These are phyloP conservation scores for Cystobasidium sp. DNA, from an alignment of 1,284 basidiomycete genomes.

Conservation along the genomic window DNA sequence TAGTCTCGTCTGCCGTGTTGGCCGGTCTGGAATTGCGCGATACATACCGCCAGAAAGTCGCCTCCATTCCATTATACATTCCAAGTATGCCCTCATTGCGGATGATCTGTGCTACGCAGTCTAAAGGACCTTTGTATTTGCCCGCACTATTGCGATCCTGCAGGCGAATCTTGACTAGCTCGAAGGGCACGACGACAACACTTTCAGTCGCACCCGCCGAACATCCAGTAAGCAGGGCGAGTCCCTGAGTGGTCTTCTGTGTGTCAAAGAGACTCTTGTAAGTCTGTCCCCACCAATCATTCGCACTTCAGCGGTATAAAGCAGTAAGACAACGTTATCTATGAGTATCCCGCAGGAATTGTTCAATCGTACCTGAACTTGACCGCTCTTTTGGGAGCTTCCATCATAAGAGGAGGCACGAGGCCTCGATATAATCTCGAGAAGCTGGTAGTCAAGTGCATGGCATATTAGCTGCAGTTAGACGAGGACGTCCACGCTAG, in stretches of 20 bases:
- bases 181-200: conserved; percentile 77
- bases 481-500: not conserved
- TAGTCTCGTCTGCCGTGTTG: not conserved
- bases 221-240: conserved; percentile 89
- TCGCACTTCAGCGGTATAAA: conserved; percentile 23
- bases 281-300: conserved; percentile 75
- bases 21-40: not conserved
- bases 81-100: conserved; percentile 78
- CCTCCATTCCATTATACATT: conserved; percentile 89
- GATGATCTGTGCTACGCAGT: conserved; percentile 80
- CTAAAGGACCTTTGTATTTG: conserved; percentile 80
- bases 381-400: conserved; percentile 96
- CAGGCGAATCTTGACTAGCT: conserved; percentile 92
- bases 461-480: not conserved
- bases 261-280: conserved; percentile 68
- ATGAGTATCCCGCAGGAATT: too few relatives aligned
- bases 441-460: conserved; percentile 60
- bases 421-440: conserved; percentile 91
- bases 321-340: not conserved
- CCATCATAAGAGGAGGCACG: conserved; percentile 88
- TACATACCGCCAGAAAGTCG: conserved; percentile 85
- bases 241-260: conserved; percentile 80
- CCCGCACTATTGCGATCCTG: conserved; percentile 84
- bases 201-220: conserved; percentile 94
- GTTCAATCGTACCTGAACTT: conserved; percentile 68